Base-by-base conservation (phyloP, 2,329 filamentous ascomycete species). In the Fusarium tuaranense region DNA sequence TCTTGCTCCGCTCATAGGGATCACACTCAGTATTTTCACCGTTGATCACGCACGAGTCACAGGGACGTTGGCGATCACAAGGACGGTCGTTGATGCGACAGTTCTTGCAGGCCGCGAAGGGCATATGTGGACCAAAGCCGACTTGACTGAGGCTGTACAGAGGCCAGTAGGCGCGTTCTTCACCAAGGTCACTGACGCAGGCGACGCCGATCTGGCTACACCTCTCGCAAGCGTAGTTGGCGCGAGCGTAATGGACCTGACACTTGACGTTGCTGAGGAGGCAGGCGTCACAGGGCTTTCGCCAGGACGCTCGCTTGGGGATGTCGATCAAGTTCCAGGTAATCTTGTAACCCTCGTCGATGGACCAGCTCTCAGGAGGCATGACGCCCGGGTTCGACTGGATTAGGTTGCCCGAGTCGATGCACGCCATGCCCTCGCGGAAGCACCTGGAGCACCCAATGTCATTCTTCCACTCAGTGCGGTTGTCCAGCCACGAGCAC, bases 1-100 rank as follows among this genome's bases (percentile, higher is more conserved):
- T 55, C 5, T 3, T n/a, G n/a, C 41, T 18, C 1, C 10, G 1
- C 10, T 62, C 30, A 22, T 46, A 46, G 4, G 36, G 5, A 22
- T 67, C 72, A 48, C 76, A 78, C 10, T 48, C n/a, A 4, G 18
- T 39, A 0, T 32, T 7, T 16, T 18, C 16, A 4, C 64, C 71
- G 22, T 67, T 38, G 9, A 62, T 22, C 13, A 70, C 65, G 73
- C 83, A 85, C 5, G 78, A 81, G 61, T 84, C 81, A 65, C 83
- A 85, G 1, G 83, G 83, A 22, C 82, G 78, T 63, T 82, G 82
- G 2, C 80, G 79, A 58, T 85, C 83, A 67, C 83, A 85, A 62
- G 78, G 74, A 2, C 77, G 57, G 4, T 70, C 70, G 8, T 48
- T 74, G 1, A 63, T 41, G 5, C 60, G 16, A 70, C 82, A 83